phyloP scores from a whole-genome alignment of 371 early-diverging fungal genomes.

The Mortierella sp. region DNA sequence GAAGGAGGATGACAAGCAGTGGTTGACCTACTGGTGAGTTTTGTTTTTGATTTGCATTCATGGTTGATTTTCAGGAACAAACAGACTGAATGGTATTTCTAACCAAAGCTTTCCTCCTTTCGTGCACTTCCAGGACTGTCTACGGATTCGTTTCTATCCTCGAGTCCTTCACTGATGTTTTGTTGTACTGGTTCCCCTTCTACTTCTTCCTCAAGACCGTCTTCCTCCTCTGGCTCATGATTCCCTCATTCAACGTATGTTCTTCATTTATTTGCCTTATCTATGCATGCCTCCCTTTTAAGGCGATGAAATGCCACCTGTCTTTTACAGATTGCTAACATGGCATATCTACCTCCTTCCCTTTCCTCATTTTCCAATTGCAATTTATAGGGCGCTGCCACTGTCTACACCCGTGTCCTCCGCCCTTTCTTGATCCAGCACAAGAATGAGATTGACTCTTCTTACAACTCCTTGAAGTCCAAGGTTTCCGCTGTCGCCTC shows the following conservation, averaged over 20 bases:
- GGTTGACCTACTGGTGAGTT: constrained; percentile 82
- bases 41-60: background rate
- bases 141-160: constrained; percentile 85
- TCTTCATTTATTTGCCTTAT: background rate
- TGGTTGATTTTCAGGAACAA: too few relatives aligned
- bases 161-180: constrained; percentile 88
- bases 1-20: constrained; percentile 90
- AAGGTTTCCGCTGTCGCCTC: constrained; percentile 55
- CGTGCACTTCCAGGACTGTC: constrained; percentile 70
- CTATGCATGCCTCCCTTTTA: background rate
- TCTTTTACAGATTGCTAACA: constrained; percentile 1
- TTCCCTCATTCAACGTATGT: constrained; percentile 81
- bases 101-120: constrained; percentile 1
- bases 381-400: constrained; percentile 65
- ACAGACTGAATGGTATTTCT: too few relatives aligned
- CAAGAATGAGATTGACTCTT: constrained; percentile 46
- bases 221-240: constrained; percentile 85
- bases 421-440: constrained; percentile 69
- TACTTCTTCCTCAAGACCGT: constrained; percentile 94
- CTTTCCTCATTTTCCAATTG: background rate
- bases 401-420: constrained; percentile 66
- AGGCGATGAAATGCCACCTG: background rate
- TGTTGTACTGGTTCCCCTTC: constrained; percentile 94
- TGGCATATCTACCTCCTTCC: background rate
- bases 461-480: constrained; percentile 51